Percentiles rank a stretch among this genome's conserved stretches.
These are phyloP conservation scores for Vaccinium vitisidaea DNA, from an alignment of 148 eudicot species.

Conservation along the genomic window DNA sequence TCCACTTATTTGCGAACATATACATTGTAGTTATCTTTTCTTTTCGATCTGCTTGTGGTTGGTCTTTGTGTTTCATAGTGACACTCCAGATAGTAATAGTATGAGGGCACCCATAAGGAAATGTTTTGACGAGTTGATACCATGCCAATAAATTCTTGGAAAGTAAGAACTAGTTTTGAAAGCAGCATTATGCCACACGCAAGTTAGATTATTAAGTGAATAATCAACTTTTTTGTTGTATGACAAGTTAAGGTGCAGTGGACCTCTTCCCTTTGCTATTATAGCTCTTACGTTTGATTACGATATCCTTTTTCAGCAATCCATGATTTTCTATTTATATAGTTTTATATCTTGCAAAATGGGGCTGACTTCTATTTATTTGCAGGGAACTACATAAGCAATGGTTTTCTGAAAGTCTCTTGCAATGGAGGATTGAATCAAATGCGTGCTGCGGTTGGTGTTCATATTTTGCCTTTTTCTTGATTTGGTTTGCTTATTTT, in stretches of 20 bases:
- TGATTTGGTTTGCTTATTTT: conserved; percentile 10
- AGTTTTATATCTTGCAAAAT: background rate
- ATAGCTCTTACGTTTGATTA: background rate
- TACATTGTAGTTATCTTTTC: too few species aligned
- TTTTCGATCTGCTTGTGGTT: too few species aligned
- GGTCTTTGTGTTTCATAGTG: too few species aligned
- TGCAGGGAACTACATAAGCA: conserved; percentile 88
- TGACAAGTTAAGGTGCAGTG: background rate
- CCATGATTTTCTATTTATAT: background rate
- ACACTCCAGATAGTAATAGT: too few species aligned
- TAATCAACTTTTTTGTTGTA: background rate
- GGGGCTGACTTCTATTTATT: conserved; percentile 2
- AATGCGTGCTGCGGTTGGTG: conserved; percentile 95
- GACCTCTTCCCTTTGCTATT: background rate
- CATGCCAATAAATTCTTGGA: background rate
- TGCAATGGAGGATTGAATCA: conserved; percentile 99
- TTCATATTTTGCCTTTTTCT: conserved; percentile 21
- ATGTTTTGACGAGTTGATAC: background rate
- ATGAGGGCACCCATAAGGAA: too few species aligned
- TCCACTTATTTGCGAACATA: too few species aligned
- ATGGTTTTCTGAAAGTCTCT: conserved; percentile 76
- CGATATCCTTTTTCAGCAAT: background rate
- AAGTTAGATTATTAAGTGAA: too few species aligned
- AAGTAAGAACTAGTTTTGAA: background rate
- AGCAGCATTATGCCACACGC: background rate